Evolutionary conservation across 495 filamentous ascomycete genomes (phyloP), one percentile per base, ranked within the genome.

Genomic region (Stereocaulon alpinum): DNA sequence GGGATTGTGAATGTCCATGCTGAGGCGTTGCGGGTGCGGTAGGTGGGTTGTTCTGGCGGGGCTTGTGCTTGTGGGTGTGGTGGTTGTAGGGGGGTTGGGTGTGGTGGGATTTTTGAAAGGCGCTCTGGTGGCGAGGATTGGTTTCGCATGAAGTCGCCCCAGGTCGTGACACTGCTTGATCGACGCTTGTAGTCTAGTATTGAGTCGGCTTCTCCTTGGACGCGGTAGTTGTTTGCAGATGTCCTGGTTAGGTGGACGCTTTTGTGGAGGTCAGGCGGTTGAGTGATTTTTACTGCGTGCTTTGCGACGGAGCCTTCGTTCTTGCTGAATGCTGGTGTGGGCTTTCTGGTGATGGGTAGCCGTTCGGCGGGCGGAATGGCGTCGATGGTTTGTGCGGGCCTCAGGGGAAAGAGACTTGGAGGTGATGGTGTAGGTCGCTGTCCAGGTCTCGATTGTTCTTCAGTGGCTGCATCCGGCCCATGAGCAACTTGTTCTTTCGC

Each of bases 221-320:
- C 12, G 29, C 32, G 47, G 34, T 44, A 51, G 30, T 22, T 60
- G 20, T 60, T 60, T 17, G 40, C 9, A 6, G 49, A 3, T 11
- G 40, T 54, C 0, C 45, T 48, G 17, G 29, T 14, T 4, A 60
- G 48, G 29, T 60, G 58, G 24, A 60, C 40, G 32, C 58, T 60
- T 6, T 60, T 44, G 18, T 54, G 58, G 40, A 44, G 3, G 41
- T 48, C 37, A 32, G 58, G 49, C 11, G 40, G 40, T 27, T 53
- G 48, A 22, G 48, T n/a, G 40, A 60, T 60, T n/a, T 52, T 54
- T 34, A 60, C 58, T 6, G 37, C 40, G 41, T 60, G 58, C 49
- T 45, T 53, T 3, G 34, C 10, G 4, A 60, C 58, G 24, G 52
- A 44, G 11, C 58, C 41, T 54, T 43, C 20, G n/a, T 40, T 52